Base-by-base conservation (phyloP, 345 rosid genomes). In the Aurinia saxatilis region DNA sequence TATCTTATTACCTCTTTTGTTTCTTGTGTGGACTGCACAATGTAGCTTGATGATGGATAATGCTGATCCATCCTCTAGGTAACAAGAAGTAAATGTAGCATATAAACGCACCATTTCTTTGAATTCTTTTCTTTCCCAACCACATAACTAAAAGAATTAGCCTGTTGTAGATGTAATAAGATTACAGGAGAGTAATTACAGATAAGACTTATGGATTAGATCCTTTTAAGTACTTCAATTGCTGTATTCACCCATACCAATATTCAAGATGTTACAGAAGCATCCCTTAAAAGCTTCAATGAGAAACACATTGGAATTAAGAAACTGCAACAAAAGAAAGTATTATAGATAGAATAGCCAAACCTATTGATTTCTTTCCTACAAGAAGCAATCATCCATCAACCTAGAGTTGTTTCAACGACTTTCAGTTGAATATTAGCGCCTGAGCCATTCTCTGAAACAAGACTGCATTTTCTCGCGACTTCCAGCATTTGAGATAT, bases 391-490 rank as follows among this genome's bases (percentile, higher is more conserved):
- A 40, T 31, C 6, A 44, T 34, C 35, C 6, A 60, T 53, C 48
- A 52, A 60, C 67, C 55, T 34, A 21, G 3, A 68, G 56, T 60
- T n/a, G n/a, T n/a, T n/a, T n/a, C n/a, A n/a, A n/a, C n/a, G n/a
- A n/a, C n/a, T n/a, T n/a, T n/a, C n/a, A n/a, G n/a, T n/a, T 59
- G 40, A 42, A 27, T 19, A 41, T 65, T 47, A 71, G 29, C 65
- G 67, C 56, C 65, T 80, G 50, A 88, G 83, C 92, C 96, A 85
- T 73, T 83, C 84, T 18, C 46, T 49, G 68, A 88, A 88, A 73
- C 74, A 65, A 12, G 86, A 85, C 39, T 82, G 83, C 96, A 88
- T 85, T 75, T 82, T 82, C 55, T 83, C 86, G 65, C 90, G 78
- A 36, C 23, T 75, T n/a, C 76, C 75, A 64, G 88, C 79, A 62